A percentile compares a stretch with the other conserved stretches of the same genome.
These are phyloP conservation scores for Phallus indusiatus DNA, from an alignment of 768 basidiomycete species.

Conservation along the genomic window DNA sequence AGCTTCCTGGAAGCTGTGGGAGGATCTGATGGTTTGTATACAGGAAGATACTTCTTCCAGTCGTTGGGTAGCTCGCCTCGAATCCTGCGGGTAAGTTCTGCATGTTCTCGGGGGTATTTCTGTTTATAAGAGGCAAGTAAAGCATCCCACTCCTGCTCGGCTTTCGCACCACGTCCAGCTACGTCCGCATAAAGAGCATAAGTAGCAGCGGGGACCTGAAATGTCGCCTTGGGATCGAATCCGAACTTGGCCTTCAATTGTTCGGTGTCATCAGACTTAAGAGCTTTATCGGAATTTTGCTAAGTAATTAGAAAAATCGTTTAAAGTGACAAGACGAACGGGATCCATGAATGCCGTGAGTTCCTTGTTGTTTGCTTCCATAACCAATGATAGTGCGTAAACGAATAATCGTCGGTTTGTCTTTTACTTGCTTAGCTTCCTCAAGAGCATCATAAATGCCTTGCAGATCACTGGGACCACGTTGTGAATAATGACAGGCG, in stretches of 20 bases:
- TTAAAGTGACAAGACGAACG: constrained; percentile 34
- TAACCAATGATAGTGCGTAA: constrained; percentile 88
- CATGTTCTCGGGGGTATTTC: constrained; percentile 76
- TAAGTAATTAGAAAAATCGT: constrained; percentile 2
- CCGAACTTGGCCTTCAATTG: constrained; percentile 77
- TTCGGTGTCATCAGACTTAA: constrained; percentile 86
- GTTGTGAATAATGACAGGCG: neutral
- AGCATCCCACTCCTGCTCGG: constrained; percentile 67
- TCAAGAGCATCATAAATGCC: constrained; percentile 72
- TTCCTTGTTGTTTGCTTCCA: constrained; percentile 88
- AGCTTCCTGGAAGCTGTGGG: constrained; percentile 90
- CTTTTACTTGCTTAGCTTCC: constrained; percentile 63
- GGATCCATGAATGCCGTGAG: constrained; percentile 89
- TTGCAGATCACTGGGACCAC: constrained; percentile 53
- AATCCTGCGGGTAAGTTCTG: constrained; percentile 80
- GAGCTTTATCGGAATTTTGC: constrained; percentile 37
- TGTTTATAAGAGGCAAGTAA: constrained; percentile 58
- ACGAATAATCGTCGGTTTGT: constrained; percentile 81
- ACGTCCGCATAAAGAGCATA: constrained; percentile 58
- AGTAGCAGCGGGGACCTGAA: constrained; percentile 66
- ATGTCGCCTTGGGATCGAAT: constrained; percentile 69
- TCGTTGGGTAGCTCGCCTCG: constrained; percentile 70
- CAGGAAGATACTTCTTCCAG: constrained; percentile 81
- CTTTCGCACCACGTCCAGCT: constrained; percentile 62
- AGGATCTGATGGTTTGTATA: constrained; percentile 74